Evolutionary conservation across 2,329 filamentous ascomycete genomes (phyloP).

Genomic region (Fonsecaea monophora): DNA sequence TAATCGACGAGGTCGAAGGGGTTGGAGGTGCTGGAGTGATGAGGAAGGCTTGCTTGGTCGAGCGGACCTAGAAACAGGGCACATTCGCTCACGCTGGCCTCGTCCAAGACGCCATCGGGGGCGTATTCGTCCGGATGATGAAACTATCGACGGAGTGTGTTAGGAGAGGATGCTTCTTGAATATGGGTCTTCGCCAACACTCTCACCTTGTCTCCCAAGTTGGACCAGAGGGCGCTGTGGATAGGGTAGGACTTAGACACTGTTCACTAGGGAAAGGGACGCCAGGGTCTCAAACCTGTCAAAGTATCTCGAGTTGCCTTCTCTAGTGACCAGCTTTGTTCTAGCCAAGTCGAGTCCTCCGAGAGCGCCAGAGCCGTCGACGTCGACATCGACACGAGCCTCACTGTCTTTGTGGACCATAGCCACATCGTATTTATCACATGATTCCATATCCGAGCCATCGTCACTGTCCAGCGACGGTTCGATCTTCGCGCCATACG

Average conservation of each 20-base stretch:
- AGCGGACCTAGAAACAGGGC: neutral
- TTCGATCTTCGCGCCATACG: constrained; percentile 1
- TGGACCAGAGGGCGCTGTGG: neutral
- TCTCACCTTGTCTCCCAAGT: constrained; percentile 6
- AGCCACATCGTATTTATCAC: neutral
- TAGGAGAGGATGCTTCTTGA: neutral
- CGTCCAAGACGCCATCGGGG: neutral
- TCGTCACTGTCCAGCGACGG: neutral
- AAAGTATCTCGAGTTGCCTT: neutral
- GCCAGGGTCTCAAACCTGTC: neutral
- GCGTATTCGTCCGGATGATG: neutral
- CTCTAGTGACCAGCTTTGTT: neutral
- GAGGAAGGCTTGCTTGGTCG: neutral
- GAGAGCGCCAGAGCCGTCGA: neutral
- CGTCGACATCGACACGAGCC: neutral
- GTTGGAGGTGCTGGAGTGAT: neutral
- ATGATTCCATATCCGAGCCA: neutral
- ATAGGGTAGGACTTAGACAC: neutral
- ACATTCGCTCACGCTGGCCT: neutral
- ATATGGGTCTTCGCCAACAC: neutral
- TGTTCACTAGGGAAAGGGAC: neutral
- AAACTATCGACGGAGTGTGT: neutral
- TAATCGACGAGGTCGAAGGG: neutral
- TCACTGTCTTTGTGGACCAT: neutral
- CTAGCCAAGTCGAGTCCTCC: neutral